Evolutionary conservation across 2,329 filamentous ascomycete genomes (phyloP), one percentile per base, ranked within the genome.

Genomic region (Fusarium longipes): DNA sequence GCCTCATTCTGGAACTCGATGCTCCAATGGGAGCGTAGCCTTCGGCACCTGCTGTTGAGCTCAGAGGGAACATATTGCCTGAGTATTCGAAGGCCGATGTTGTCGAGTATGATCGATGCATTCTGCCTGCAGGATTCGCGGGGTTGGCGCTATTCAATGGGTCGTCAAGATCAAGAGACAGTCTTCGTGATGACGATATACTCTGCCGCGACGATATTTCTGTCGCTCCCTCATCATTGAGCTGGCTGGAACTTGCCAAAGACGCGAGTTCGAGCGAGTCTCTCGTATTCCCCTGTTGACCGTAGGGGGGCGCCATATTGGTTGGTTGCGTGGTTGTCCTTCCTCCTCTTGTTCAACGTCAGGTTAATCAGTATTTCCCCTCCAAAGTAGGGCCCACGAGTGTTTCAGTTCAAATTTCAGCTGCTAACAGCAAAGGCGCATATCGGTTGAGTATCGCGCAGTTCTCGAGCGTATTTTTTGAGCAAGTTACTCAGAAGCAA

Each of bases 241-340:
- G 53, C 40, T 79, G 75, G 71, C 91, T 93, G 35, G 91, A 94
- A 65, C 93, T 97, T 62, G 95, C 96, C 67, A 99, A 89, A 52
- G 94, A 97, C 63, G 94, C 96, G 59, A 99, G 91, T 83, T 99
- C 96, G 75, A 99, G 89, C 44, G 95, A 98, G 84, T 99, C 96
- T 81, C 96, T 92, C 64, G 88, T 78, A 67, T 82, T 79, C 68
- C 80, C 77, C 67, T 81, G 80, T 57, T 81, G 77, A 72, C 77
- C 79, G 68, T 79, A 77, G 8, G 65, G 61, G 74, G 79, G 75
- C 83, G 84, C 70, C 78, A 77, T 61, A 76, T 73, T 66, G 79
- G 76, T 78, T 80, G 39, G 9, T 22, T 33, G n/a, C 27, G 36
- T 18, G 20, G 20, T 38, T 59, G 35, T 54, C 35, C 38, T 57